Percentiles rank a stretch among this genome's conserved stretches.
phyloP scores from a whole-genome alignment of 140 eudicot species.

The Flaveria floridana region DNA sequence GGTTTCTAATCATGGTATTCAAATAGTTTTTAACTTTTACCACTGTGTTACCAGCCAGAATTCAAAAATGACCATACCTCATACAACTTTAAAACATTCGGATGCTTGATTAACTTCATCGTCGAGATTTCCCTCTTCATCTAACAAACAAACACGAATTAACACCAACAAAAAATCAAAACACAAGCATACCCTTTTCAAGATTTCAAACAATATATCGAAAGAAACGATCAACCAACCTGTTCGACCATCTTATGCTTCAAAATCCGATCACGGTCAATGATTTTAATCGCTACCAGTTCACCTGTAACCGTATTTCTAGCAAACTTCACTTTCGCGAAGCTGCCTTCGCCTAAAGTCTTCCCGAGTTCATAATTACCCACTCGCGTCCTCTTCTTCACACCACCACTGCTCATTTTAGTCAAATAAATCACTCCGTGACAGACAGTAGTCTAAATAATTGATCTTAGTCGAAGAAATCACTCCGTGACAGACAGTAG shows the following conservation, averaged over 20 bases:
- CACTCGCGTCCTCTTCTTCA: conserved; percentile 52
- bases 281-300: conserved; percentile 71
- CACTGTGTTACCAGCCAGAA: not conserved
- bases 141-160: conserved; percentile 40
- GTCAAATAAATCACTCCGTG: not conserved
- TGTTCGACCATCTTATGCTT: conserved; percentile 81
- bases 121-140: conserved; percentile 83
- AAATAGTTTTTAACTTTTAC: no score
- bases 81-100: conserved; percentile 63
- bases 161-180: not conserved
- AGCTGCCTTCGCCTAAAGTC: conserved; percentile 86
- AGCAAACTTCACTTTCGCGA: conserved; percentile 87
- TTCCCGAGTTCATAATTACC: conserved; percentile 83
- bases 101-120: conserved; percentile 90
- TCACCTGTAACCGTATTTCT: conserved; percentile 52
- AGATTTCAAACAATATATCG: not conserved
- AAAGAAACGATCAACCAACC: conserved; percentile 31
- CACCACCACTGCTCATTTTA: conserved; percentile 27
- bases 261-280: conserved; percentile 73
- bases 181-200: not conserved
- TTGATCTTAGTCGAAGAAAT: no score
- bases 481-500: no score
- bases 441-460: no score
- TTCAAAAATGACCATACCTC: conserved; percentile 46
- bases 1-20: no score